Evolutionary conservation across 257 asterid species (phyloP).

Genomic region (Echium plantagineum): DNA sequence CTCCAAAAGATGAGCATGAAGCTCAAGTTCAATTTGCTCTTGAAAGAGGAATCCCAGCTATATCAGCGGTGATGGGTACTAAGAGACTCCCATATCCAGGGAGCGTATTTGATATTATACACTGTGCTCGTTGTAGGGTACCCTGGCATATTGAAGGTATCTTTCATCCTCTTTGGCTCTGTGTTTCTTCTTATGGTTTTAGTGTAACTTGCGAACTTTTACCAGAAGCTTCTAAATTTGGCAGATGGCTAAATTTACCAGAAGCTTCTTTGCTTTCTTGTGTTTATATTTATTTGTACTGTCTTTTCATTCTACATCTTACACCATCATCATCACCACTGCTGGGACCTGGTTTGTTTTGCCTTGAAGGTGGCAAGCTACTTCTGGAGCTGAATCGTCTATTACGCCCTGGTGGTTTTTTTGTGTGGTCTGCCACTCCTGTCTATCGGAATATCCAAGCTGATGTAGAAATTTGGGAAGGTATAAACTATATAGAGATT

Average conservation of each 20-base stretch:
- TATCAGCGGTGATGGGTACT: slow-evolving; percentile 98
- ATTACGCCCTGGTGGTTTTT: slow-evolving; percentile 89
- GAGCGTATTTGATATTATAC: slow-evolving; percentile 76
- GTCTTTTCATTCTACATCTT: neutral
- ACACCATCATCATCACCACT: neutral
- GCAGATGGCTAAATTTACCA: too few species aligned
- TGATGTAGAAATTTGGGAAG: slow-evolving; percentile 92
- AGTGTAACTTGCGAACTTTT: neutral
- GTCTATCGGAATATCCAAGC: slow-evolving; percentile 72
- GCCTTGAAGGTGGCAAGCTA: slow-evolving; percentile 67
- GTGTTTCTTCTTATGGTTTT: too few species aligned
- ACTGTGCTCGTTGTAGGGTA: slow-evolving; percentile 95
- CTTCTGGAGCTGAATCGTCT: slow-evolving; percentile 92
- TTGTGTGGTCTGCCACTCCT: slow-evolving; percentile 99
- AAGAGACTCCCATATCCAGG: slow-evolving; percentile 82
- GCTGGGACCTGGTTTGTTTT: slow-evolving; percentile 6
- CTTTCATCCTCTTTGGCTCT: neutral
- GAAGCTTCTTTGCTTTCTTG: neutral
- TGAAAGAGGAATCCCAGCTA: slow-evolving; percentile 93
- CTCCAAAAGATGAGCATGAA: slow-evolving; percentile 97
- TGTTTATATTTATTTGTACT: too few species aligned
- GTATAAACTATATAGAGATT: slow-evolving; percentile 17
- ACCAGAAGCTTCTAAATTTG: neutral
- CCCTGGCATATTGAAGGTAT: slow-evolving; percentile 99
- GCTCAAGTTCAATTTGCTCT: slow-evolving; percentile 96